Evolutionary conservation across 441 rosid species (phyloP).

Genomic region (Euphorbia celastroides): DNA sequence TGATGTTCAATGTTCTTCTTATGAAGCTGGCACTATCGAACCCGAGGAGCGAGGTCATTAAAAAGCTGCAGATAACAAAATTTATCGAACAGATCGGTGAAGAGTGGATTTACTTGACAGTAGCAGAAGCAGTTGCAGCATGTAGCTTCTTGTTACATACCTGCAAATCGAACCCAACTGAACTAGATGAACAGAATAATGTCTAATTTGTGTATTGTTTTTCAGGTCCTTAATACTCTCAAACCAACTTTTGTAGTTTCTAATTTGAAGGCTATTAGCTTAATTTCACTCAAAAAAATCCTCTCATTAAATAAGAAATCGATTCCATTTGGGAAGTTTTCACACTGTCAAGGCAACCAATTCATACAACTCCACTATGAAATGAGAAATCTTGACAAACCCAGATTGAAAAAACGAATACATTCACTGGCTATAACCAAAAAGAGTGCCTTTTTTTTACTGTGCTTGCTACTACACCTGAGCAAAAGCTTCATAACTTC

Average conservation of each 20-base stretch:
- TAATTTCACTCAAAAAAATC: background rate
- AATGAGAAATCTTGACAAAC: slow-evolving; percentile 17
- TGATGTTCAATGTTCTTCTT: background rate
- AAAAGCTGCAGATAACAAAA: slow-evolving; percentile 75
- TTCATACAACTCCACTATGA: slow-evolving; percentile 7
- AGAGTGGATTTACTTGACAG: slow-evolving; percentile 75
- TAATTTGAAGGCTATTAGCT: no score
- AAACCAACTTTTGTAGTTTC: background rate
- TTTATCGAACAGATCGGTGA: slow-evolving; percentile 56
- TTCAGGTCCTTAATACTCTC: background rate
- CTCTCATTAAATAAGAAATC: background rate
- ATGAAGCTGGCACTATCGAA: slow-evolving; percentile 71
- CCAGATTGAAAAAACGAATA: slow-evolving; percentile 17
- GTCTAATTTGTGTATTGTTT: no score
- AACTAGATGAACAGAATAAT: slow-evolving; percentile 24
- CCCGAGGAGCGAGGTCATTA: slow-evolving; percentile 86
- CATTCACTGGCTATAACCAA: slow-evolving; percentile 14
- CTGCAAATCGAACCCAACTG: slow-evolving; percentile 23
- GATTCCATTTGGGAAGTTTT: no score
- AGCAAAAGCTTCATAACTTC: slow-evolving; percentile 12
- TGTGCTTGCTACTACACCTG: slow-evolving; percentile 6
- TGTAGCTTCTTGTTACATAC: slow-evolving; percentile 51
- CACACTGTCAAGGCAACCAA: slow-evolving; percentile 15
- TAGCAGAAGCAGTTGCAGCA: slow-evolving; percentile 83
- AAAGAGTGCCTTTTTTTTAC: slow-evolving; percentile 11